phyloP scores from a whole-genome alignment of 192 early-diverging fungal genomes.

The Phycomyces nitens region DNA sequence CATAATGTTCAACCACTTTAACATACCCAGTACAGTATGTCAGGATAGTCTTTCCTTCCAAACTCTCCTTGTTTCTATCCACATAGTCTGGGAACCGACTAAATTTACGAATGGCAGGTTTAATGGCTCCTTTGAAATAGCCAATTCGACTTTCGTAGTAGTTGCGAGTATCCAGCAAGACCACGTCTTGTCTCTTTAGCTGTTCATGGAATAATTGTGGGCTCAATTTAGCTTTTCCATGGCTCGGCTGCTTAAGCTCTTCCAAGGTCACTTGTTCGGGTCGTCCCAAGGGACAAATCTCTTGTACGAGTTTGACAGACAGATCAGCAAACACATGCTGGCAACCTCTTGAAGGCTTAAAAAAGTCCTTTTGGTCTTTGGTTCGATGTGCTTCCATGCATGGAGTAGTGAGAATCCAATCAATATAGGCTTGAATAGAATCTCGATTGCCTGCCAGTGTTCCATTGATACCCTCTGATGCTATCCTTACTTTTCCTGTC shows the following conservation, averaged over 20 bases:
- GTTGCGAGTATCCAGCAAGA: slow-evolving; percentile 60
- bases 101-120: slow-evolving; percentile 64
- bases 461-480: slow-evolving; percentile 62
- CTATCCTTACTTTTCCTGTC: slow-evolving; percentile 51
- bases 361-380: slow-evolving; percentile 42
- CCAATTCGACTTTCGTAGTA: slow-evolving; percentile 67
- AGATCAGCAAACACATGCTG: slow-evolving; percentile 57
- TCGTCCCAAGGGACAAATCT: slow-evolving; percentile 62
- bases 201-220: slow-evolving; percentile 53
- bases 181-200: slow-evolving; percentile 38
- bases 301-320: slow-evolving; percentile 57
- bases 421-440: slow-evolving; percentile 44
- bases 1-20: background rate
- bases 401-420: slow-evolving; percentile 28
- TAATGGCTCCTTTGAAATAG: slow-evolving; percentile 53
- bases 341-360: slow-evolving; percentile 65
- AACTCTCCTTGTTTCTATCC: slow-evolving; percentile 37
- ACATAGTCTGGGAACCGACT: slow-evolving; percentile 58
- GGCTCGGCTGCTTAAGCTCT: slow-evolving; percentile 12
- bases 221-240: slow-evolving; percentile 38
- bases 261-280: slow-evolving; percentile 29
- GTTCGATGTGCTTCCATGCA: slow-evolving; percentile 14
- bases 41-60: slow-evolving; percentile 53
- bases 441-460: slow-evolving; percentile 52
- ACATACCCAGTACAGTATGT: slow-evolving; percentile 70